Percentiles rank a stretch among this genome's conserved stretches.
phyloP scores from a whole-genome alignment of 2,329 filamentous ascomycete genomes.

The Tothia fuscella region DNA sequence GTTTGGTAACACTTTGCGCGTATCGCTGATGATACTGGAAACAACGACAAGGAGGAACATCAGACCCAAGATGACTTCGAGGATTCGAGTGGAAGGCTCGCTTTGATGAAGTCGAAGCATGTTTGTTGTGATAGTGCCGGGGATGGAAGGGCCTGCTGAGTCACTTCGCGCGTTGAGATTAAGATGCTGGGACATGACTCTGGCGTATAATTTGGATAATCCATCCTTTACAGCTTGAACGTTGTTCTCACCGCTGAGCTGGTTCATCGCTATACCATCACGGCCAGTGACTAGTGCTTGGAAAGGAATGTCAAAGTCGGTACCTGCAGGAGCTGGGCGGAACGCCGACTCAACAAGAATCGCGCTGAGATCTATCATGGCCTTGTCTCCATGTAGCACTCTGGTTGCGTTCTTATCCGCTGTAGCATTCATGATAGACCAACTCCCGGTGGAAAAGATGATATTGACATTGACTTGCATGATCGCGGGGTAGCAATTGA shows the following conservation, averaged over 20 bases:
- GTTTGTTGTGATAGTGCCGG: neutral
- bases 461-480: neutral
- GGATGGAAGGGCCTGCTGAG: neutral
- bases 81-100: neutral
- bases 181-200: neutral
- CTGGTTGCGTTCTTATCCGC: neutral
- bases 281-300: neutral
- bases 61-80: conserved; percentile 1
- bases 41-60: conserved; percentile 1
- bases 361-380: neutral
- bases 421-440: neutral
- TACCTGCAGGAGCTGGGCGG: neutral
- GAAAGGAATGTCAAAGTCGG: neutral
- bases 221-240: neutral
- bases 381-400: neutral
- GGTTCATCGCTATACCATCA: neutral
- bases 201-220: neutral
- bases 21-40: neutral
- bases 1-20: neutral
- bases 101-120: neutral
- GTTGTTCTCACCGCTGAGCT: neutral
- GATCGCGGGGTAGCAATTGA: neutral
- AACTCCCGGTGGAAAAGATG: too few species aligned
- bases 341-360: neutral
- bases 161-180: neutral